These are phyloP conservation scores for Syzygium jambos DNA, from an alignment of 345 rosid species.

Conservation along the genomic window DNA sequence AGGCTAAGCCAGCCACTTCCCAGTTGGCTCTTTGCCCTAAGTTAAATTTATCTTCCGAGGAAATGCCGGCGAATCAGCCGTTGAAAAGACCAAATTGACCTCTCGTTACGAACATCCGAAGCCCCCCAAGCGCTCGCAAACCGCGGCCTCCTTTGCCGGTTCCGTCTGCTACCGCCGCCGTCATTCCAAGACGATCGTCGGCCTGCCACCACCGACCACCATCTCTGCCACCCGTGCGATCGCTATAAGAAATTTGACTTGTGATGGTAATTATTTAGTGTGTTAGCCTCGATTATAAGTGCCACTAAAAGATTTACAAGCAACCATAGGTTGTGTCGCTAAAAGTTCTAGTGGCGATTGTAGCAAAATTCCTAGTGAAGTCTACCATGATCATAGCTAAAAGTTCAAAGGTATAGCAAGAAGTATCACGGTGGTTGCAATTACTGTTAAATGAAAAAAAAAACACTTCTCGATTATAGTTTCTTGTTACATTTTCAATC, in stretches of 20 bases:
- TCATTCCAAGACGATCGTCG: neutral
- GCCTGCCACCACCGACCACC: neutral
- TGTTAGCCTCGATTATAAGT: fast-evolving
- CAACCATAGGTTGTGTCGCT: fast-evolving
- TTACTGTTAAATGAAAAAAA: neutral
- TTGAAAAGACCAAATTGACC: neutral
- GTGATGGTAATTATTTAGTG: neutral
- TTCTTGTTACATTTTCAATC: neutral
- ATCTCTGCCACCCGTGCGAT: neutral
- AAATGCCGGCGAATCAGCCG: neutral
- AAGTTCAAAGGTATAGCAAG: neutral
- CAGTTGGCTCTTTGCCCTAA: neutral
- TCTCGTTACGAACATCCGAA: neutral
- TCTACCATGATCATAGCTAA: neutral
- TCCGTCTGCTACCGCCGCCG: fast-evolving
- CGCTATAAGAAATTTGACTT: neutral
- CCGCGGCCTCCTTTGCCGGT: neutral
- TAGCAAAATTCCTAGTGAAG: neutral
- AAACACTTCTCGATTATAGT: neutral
- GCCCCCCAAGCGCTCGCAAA: neutral
- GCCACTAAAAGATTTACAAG: neutral
- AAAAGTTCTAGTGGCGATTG: neutral
- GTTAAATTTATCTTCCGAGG: neutral
- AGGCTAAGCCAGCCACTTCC: neutral
- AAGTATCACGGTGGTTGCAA: neutral